Evolutionary conservation across 2,329 filamentous ascomycete genomes (phyloP).

Genomic region (Talaromyces sp.): DNA sequence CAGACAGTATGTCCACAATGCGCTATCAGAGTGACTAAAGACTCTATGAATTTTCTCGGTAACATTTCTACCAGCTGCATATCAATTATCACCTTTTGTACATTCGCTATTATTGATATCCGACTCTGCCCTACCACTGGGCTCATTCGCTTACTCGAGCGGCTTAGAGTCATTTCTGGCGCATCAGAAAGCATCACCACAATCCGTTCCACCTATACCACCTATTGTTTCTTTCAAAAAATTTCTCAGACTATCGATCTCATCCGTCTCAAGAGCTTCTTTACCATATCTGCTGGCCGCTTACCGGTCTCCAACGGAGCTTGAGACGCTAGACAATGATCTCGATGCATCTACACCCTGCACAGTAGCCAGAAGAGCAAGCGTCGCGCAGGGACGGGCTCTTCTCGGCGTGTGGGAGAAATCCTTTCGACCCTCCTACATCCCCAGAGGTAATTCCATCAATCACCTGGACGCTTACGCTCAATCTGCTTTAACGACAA

Average conservation of each 20-base stretch:
- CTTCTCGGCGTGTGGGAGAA: slow-evolving; percentile 60
- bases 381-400: slow-evolving; percentile 58
- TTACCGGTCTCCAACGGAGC: slow-evolving; percentile 47
- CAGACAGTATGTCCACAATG: slow-evolving; percentile 16
- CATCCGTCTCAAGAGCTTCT: slow-evolving; percentile 56
- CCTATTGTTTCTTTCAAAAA: slow-evolving; percentile 47
- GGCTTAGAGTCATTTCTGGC: slow-evolving; percentile 63
- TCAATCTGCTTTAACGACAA: slow-evolving; percentile 26
- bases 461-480: slow-evolving; percentile 9
- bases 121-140: slow-evolving; percentile 61
- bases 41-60: background rate
- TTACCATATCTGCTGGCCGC: slow-evolving; percentile 59
- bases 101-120: slow-evolving; percentile 60
- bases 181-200: slow-evolving; percentile 47
- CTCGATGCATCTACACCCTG: slow-evolving; percentile 62
- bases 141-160: slow-evolving; percentile 64
- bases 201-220: slow-evolving; percentile 21
- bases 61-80: background rate
- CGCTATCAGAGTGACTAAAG: background rate
- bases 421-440: slow-evolving; percentile 43
- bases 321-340: slow-evolving; percentile 58
- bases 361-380: slow-evolving; percentile 59
- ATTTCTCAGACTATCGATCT: slow-evolving; percentile 57
- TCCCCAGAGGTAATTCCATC: background rate
- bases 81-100: slow-evolving; percentile 25